Percentiles rank a stretch among this genome's conserved stretches.
Conservation (phyloP, 1,284 basidiomycete genomes). For the Ustilago vetiveriae region DNA sequence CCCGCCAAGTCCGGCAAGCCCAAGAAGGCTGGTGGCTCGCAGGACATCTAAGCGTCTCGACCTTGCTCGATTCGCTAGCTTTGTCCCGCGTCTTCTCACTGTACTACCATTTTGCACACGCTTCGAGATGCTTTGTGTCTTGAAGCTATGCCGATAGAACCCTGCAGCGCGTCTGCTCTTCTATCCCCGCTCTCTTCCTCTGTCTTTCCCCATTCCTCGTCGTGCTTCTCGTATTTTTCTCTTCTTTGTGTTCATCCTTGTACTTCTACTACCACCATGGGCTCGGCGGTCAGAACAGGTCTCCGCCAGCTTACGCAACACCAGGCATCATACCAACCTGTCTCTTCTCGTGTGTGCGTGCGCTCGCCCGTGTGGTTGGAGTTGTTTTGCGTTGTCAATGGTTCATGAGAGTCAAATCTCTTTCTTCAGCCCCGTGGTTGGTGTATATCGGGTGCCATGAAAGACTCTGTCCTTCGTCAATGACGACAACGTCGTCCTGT, state of each 20-base stretch:
- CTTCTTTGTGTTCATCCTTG: constrained; percentile 55
- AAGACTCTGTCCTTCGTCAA: too few species aligned
- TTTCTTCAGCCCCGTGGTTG: too few species aligned
- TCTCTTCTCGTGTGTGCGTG: constrained; percentile 12
- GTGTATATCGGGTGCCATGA: too few species aligned
- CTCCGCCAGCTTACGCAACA: constrained; percentile 51
- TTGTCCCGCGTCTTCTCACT: constrained; percentile 29
- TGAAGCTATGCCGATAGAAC: constrained; percentile 21
- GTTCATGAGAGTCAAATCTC: too few species aligned
- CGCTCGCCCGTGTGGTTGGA: not conserved
- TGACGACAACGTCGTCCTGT: too few species aligned
- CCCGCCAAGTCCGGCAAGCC: constrained; percentile 75
- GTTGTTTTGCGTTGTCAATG: not conserved
- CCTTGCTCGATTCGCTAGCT: constrained; percentile 7
- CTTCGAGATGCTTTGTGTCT: constrained; percentile 9
- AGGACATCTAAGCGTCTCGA: constrained; percentile 58
- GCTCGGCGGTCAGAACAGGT: constrained; percentile 55
- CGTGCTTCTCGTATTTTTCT: constrained; percentile 25
- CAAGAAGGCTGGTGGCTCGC: constrained; percentile 65
- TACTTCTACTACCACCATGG: constrained; percentile 57
- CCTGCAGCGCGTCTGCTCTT: constrained; percentile 5
- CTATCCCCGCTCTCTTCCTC: constrained; percentile 12
- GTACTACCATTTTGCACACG: constrained; percentile 18
- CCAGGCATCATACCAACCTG: constrained; percentile 53
- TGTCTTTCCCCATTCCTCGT: constrained; percentile 5